Evolutionary conservation across 371 early-diverging fungal genomes (phyloP).

Genomic region (Mucor irregularis): DNA sequence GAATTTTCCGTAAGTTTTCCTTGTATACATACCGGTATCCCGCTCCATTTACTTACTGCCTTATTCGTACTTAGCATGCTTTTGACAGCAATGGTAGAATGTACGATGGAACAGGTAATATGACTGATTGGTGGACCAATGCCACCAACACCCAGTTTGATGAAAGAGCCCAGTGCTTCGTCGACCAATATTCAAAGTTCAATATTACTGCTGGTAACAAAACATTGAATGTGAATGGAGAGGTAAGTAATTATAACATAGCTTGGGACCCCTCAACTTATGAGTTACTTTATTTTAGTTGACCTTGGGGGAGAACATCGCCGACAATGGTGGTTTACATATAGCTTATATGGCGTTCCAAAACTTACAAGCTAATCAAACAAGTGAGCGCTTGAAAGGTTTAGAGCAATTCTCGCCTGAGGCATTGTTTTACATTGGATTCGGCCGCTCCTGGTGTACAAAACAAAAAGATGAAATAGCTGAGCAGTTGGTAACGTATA

Average conservation of each 20-base stretch:
- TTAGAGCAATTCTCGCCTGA: constrained; percentile 38
- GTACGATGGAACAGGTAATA: constrained; percentile 43
- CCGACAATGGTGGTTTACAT: constrained; percentile 72
- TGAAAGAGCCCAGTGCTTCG: constrained; percentile 55
- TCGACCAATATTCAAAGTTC: constrained; percentile 58
- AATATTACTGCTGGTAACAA: constrained; percentile 24
- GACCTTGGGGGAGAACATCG: constrained; percentile 71
- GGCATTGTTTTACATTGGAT: constrained; percentile 51
- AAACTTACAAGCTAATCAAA: not conserved
- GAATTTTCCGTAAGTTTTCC: constrained; percentile 61
- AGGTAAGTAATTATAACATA: no score
- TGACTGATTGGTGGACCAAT: constrained; percentile 68
- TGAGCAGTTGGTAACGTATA: not conserved
- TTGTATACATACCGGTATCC: no score
- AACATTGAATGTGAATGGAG: constrained; percentile 41
- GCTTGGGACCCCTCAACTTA: no score
- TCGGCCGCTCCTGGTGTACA: constrained; percentile 13
- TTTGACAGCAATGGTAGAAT: constrained; percentile 53
- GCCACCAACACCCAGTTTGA: constrained; percentile 45
- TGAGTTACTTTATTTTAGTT: no score
- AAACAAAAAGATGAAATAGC: not conserved
- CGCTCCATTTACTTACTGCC: no score
- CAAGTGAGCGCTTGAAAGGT: constrained; percentile 36
- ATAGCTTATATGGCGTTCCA: constrained; percentile 29
- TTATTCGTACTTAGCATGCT: constrained; percentile 33